Conservation (phyloP, 805 yeast species). For the Myxozyma monticola region DNA sequence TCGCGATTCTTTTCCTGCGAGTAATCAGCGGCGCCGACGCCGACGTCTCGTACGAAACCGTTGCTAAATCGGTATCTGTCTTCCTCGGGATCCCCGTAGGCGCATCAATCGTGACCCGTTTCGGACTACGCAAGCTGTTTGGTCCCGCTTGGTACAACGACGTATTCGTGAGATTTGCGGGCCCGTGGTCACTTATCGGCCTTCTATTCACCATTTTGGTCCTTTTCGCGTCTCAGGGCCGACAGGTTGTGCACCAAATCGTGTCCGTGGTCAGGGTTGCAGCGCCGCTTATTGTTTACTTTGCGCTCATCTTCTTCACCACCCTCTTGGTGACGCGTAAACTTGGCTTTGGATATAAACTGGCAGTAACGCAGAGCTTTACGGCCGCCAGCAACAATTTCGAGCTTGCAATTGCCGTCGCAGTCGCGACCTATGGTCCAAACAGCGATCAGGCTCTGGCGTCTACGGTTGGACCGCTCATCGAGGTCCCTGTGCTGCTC, state of each 20-base stretch:
- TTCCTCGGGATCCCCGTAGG: slow-evolving; percentile 57
- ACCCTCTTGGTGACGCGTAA: slow-evolving; percentile 39
- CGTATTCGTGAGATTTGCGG: slow-evolving; percentile 43
- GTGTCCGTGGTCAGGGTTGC: slow-evolving; percentile 52
- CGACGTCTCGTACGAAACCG: slow-evolving; percentile 40
- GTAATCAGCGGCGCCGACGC: slow-evolving; percentile 37
- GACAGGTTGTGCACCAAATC: slow-evolving; percentile 49
- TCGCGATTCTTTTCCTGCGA: slow-evolving; percentile 50
- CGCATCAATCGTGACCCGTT: slow-evolving; percentile 48
- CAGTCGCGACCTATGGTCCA: slow-evolving; percentile 53
- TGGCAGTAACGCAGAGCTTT: slow-evolving; percentile 52
- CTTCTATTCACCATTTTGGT: slow-evolving; percentile 52
- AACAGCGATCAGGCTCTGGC: slow-evolving; percentile 56
- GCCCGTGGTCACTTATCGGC: slow-evolving; percentile 54
- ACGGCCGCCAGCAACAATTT: slow-evolving; percentile 61
- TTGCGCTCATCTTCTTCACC: slow-evolving; percentile 49
- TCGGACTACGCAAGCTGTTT: slow-evolving; percentile 37
- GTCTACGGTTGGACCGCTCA: slow-evolving; percentile 44
- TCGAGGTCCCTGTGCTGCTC: background rate
- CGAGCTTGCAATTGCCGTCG: slow-evolving; percentile 56
- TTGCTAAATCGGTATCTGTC: slow-evolving; percentile 51
- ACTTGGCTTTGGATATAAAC: slow-evolving; percentile 38
- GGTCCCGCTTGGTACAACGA: slow-evolving; percentile 37
- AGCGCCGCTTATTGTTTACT: slow-evolving; percentile 52
- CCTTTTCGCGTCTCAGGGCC: slow-evolving; percentile 53